Evolutionary conservation across 2,329 filamentous ascomycete species (phyloP).

Genomic region (Orbilia blumenaviensis): DNA sequence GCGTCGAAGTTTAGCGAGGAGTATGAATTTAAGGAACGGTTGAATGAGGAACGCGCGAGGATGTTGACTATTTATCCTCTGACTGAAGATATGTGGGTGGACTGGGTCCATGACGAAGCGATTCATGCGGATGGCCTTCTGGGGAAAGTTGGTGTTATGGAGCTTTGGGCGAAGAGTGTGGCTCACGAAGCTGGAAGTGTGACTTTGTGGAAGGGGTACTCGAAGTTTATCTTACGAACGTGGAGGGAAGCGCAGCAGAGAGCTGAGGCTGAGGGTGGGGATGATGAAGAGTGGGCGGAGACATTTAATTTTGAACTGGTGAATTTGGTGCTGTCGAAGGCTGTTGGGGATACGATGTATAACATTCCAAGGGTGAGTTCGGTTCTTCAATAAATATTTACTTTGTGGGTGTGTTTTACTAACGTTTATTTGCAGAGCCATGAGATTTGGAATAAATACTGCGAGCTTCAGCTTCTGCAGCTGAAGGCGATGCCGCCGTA

Average conservation of each 20-base stretch:
- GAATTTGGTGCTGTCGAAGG: conserved; percentile 75
- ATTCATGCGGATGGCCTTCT: conserved; percentile 71
- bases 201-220: conserved; percentile 79
- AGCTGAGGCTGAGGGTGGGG: conserved; percentile 58
- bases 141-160: conserved; percentile 74
- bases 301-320: conserved; percentile 75
- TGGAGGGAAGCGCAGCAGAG: conserved; percentile 69
- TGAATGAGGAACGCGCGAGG: conserved; percentile 55
- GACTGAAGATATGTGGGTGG: conserved; percentile 76
- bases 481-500: conserved; percentile 68
- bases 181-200: conserved; percentile 77
- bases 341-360: conserved; percentile 75
- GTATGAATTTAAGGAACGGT: conserved; percentile 52
- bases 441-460: conserved; percentile 80
- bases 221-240: conserved; percentile 78
- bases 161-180: conserved; percentile 76
- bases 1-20: conserved; percentile 36
- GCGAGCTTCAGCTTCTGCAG: conserved; percentile 75
- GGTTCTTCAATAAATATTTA: not conserved
- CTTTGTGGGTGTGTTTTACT: not conserved
- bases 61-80: conserved; percentile 57
- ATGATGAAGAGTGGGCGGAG: conserved; percentile 64
- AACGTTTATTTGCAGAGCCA: conserved; percentile 66
- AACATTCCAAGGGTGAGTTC: conserved; percentile 70
- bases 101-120: conserved; percentile 77